Evolutionary conservation across 768 basidiomycete genomes (phyloP).

Genomic region (Auriscalpium orientale): DNA sequence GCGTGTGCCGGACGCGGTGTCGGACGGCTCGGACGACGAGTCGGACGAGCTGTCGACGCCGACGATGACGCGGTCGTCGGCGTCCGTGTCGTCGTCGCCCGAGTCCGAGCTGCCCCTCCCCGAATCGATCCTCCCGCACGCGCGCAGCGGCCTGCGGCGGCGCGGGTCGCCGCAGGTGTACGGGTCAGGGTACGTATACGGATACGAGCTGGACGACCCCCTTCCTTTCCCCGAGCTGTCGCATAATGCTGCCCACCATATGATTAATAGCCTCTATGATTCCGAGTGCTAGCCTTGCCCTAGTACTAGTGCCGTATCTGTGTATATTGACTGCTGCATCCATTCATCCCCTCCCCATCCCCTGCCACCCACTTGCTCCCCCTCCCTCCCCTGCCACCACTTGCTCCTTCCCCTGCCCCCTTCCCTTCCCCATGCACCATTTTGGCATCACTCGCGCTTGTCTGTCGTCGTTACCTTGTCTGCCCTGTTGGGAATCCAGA

Average conservation of each 20-base stretch:
- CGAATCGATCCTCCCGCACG: slow-evolving; percentile 41
- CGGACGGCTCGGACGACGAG: slow-evolving; percentile 82
- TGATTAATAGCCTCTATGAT: slow-evolving; percentile 33
- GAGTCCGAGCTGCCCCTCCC: slow-evolving; percentile 32
- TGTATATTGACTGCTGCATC: slow-evolving; percentile 24
- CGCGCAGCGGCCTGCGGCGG: slow-evolving; percentile 34
- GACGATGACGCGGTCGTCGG: slow-evolving; percentile 46
- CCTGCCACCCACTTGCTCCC: too few species aligned
- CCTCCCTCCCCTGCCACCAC: slow-evolving; percentile 21
- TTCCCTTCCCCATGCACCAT: slow-evolving; percentile 3
- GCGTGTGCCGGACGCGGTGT: slow-evolving; percentile 72
- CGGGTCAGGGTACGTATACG: slow-evolving; percentile 51
- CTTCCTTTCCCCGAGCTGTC: slow-evolving; percentile 59
- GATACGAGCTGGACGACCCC: slow-evolving; percentile 57
- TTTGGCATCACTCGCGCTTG: background rate
- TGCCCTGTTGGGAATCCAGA: background rate
- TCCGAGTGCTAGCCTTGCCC: slow-evolving; percentile 50
- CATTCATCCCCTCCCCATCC: slow-evolving; percentile 13
- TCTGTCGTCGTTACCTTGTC: background rate
- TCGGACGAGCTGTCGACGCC: slow-evolving; percentile 64
- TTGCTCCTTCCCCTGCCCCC: slow-evolving; percentile 11
- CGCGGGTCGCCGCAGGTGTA: slow-evolving; percentile 50
- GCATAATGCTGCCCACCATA: slow-evolving; percentile 27
- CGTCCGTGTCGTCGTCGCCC: slow-evolving; percentile 38
- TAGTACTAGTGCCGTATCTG: slow-evolving; percentile 16